Evolutionary conservation across 306 rosid genomes (phyloP), one percentile per base, ranked within the genome.

Genomic region (Herpetospermum pedunculosum): DNA sequence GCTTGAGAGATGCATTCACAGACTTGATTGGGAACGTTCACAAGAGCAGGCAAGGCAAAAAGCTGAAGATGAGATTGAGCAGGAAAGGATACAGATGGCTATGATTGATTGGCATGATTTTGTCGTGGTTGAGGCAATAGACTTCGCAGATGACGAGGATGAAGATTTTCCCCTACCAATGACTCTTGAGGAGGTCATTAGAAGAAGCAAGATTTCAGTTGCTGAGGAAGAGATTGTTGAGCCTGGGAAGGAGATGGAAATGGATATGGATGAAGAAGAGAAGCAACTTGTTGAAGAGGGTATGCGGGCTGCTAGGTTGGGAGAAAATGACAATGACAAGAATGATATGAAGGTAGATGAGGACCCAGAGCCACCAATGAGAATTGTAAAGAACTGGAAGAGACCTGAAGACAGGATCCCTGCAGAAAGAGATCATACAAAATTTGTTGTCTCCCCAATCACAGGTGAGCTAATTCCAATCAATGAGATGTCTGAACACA

Each of bases 101-200:
- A 94, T 94, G 98, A 94, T 94, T 78, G 98, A 94, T 83, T 94
- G 98, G 97, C 97, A 94, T 87, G 98, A 94, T 82, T 91, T 94
- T 94, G 97, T 89, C 48, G 97, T 91, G 84, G 97, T 94, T 75
- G 97, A 94, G 78, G 62, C 91, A 3, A 91, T 94, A 73, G 98
- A 94, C 75, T 94, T 94, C 85, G 97, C 80, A 55, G 97, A 94
- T 46, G 98, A 94, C 29, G 97, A 94, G 92, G 98, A 91, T 78
- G 94, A 91, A 78, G 98, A 87, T 52, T 84, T 94, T 49, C 97
- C 98, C 70, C 95, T 85, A 75, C 98, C 95, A 32, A 91, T 94
- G 96, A 91, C 96, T 64, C 84, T 88, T 80, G 98, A 94, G 81
- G 97, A 91, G 82, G 98, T 94, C 59, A 85, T 94, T 34, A 91